Evolutionary conservation across 768 basidiomycete genomes (phyloP).

Genomic region (Suillus brevipes): DNA sequence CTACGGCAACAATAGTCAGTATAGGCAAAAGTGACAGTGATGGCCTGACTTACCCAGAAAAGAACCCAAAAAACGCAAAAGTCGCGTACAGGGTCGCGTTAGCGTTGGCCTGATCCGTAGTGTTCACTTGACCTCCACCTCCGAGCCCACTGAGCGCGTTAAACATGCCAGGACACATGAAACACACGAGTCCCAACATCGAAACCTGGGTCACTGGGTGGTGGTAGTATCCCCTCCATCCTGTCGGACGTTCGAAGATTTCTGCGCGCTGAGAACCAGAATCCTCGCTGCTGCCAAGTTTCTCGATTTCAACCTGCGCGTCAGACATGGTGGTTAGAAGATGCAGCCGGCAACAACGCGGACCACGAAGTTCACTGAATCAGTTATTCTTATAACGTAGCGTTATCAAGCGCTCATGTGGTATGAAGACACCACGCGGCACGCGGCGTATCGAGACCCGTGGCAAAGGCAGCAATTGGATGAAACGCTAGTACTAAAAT

Average conservation of each 20-base stretch:
- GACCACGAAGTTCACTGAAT: neutral
- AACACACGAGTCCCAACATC: slow-evolving; percentile 65
- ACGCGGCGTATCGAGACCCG: slow-evolving; percentile 80
- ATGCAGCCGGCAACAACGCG: neutral
- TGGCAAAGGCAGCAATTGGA: slow-evolving; percentile 53
- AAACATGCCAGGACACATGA: slow-evolving; percentile 68
- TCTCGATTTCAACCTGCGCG: slow-evolving; percentile 17
- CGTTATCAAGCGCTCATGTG: slow-evolving; percentile 6
- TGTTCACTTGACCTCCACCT: slow-evolving; percentile 72
- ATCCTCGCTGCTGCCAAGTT: slow-evolving; percentile 29
- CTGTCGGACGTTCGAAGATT: slow-evolving; percentile 48
- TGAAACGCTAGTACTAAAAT: neutral
- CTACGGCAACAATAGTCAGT: slow-evolving; percentile 32
- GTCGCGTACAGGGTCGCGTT: slow-evolving; percentile 66
- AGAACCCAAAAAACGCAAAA: slow-evolving; percentile 63
- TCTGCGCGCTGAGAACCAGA: slow-evolving; percentile 27
- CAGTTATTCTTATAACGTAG: slow-evolving; percentile 1
- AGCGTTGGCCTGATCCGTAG: slow-evolving; percentile 64
- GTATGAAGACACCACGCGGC: slow-evolving; percentile 36
- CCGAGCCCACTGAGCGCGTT: slow-evolving; percentile 82
- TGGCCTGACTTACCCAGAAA: slow-evolving; percentile 55
- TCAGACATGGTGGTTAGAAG: slow-evolving; percentile 22
- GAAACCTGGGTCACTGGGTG: slow-evolving; percentile 44
- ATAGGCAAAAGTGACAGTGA: neutral
- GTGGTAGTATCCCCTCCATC: slow-evolving; percentile 55